phyloP scores from a whole-genome alignment of 352 stramenopile genomes.

The Blastocystis sp. region DNA sequence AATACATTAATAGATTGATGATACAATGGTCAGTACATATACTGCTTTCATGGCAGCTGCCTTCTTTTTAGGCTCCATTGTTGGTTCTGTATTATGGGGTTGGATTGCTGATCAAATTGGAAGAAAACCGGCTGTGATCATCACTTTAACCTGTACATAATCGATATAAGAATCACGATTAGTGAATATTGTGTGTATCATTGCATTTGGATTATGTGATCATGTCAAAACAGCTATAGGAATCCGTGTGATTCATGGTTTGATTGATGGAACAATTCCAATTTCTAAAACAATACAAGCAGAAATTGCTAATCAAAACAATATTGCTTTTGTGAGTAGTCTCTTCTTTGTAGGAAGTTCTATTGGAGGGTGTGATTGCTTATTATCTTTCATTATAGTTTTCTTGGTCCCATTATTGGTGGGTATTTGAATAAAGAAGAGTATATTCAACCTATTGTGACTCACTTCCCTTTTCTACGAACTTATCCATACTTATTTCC shows the following conservation, averaged over 20 bases:
- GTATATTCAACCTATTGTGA: background rate
- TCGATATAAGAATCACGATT: background rate
- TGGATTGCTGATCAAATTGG: background rate
- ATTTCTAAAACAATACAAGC: slow-evolving; percentile 6
- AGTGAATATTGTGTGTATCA: background rate
- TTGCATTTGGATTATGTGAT: background rate
- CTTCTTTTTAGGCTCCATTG: background rate
- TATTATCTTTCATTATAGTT: background rate
- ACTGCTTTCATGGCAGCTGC: background rate
- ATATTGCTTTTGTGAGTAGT: background rate
- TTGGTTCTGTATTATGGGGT: background rate
- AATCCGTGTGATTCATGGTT: background rate
- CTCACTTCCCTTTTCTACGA: background rate
- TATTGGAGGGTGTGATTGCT: background rate
- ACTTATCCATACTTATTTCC: background rate
- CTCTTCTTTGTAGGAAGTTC: slow-evolving; percentile 1
- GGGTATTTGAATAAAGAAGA: slow-evolving; percentile 5
- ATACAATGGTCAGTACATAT: background rate
- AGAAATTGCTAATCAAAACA: background rate
- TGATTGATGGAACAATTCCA: background rate
- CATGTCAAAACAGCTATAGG: background rate
- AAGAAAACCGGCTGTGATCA: background rate
- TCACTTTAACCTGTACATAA: background rate
- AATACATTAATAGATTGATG: background rate
- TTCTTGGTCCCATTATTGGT: background rate